A percentile compares a stretch with the other conserved stretches of the same genome.
These are phyloP conservation scores for Cyclotella sp. DNA, from an alignment of 108 stramenopile species.

Conservation along the genomic window DNA sequence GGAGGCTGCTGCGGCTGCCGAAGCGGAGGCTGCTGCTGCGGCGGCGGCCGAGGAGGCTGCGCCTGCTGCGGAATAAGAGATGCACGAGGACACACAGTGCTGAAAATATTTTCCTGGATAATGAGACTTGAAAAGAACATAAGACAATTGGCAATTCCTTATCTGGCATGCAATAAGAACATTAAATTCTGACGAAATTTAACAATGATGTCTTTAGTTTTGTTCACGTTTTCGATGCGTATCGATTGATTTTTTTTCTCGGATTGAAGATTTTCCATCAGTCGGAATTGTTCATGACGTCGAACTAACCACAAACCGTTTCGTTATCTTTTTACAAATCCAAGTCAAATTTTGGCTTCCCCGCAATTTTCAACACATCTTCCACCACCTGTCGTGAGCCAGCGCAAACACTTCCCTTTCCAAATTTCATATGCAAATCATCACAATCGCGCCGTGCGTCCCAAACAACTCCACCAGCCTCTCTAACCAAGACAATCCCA, in stretches of 20 bases:
- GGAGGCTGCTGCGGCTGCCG: slow-evolving; percentile 27
- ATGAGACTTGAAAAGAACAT: neutral
- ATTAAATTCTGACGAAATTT: too few species aligned
- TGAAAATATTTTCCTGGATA: neutral
- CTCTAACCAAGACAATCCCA: slow-evolving; percentile 47
- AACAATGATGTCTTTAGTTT: too few species aligned
- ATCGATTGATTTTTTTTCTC: too few species aligned
- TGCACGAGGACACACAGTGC: neutral
- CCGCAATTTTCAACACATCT: slow-evolving; percentile 47
- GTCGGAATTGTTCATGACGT: too few species aligned
- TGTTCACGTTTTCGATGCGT: too few species aligned
- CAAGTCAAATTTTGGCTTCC: slow-evolving; percentile 34
- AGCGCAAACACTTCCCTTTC: slow-evolving; percentile 53
- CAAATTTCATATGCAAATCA: slow-evolving; percentile 43
- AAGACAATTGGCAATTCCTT: too few species aligned
- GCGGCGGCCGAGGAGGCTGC: slow-evolving; percentile 10
- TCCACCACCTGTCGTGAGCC: slow-evolving; percentile 42
- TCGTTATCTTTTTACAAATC: neutral
- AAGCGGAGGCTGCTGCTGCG: slow-evolving; percentile 6
- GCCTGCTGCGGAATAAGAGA: neutral
- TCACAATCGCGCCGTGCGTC: slow-evolving; percentile 36
- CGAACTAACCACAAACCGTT: too few species aligned
- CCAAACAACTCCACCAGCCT: slow-evolving; percentile 55
- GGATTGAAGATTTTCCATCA: too few species aligned
- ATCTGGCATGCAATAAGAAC: too few species aligned